A percentile compares a stretch with the other conserved stretches of the same genome.
phyloP scores from a whole-genome alignment of 495 filamentous ascomycete genomes.

The Talaromyces borbonicus region DNA sequence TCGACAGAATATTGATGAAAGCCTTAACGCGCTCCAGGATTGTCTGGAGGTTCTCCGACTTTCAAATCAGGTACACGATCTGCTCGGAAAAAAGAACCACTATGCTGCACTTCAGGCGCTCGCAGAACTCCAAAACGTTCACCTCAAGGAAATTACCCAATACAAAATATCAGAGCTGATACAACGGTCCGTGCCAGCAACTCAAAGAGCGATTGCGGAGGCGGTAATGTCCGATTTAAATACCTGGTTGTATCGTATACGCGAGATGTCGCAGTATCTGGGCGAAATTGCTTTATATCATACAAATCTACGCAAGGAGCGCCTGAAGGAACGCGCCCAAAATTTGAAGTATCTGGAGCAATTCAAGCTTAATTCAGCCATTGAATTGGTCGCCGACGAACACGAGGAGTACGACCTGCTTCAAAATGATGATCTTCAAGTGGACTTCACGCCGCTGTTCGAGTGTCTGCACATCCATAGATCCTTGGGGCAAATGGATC shows the following conservation, averaged over 20 bases:
- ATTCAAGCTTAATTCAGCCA: constrained; percentile 91
- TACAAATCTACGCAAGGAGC: constrained; percentile 73
- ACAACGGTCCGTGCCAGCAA: constrained; percentile 85
- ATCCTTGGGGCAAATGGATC: constrained; percentile 83
- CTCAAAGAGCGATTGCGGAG: constrained; percentile 86
- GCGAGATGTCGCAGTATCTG: constrained; percentile 89
- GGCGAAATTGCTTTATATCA: constrained; percentile 97
- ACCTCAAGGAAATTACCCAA: constrained; percentile 83
- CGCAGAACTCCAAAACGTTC: constrained; percentile 93
- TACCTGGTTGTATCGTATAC: constrained; percentile 93
- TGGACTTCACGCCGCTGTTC: constrained; percentile 90
- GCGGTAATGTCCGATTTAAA: constrained; percentile 96
- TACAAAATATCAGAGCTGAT: constrained; percentile 96
- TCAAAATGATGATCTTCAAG: constrained; percentile 85
- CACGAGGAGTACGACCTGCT: constrained; percentile 89
- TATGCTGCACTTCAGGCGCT: constrained; percentile 89
- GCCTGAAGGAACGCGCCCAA: constrained; percentile 73
- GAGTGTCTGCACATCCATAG: constrained; percentile 97
- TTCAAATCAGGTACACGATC: constrained; percentile 89
- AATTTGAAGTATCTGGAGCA: constrained; percentile 58
- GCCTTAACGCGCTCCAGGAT: constrained; percentile 77
- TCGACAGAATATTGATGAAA: constrained; percentile 93
- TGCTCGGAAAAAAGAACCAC: constrained; percentile 84
- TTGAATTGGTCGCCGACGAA: constrained; percentile 92
- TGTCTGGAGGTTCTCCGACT: constrained; percentile 86